These are phyloP conservation scores for Digitaria exilis DNA, from an alignment of 202 grass and related monocot species.

Conservation along the genomic window DNA sequence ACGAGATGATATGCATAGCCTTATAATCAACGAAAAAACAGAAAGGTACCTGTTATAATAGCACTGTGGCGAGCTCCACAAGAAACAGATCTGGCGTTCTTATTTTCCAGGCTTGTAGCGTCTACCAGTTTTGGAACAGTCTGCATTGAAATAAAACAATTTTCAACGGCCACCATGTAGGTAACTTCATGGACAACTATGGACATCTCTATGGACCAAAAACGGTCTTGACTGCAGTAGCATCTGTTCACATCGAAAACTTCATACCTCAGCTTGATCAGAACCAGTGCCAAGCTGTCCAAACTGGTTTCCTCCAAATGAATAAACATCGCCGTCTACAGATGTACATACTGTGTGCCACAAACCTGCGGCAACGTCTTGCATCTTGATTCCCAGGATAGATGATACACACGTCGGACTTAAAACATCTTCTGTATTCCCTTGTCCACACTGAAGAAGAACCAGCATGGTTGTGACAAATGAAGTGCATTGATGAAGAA, in stretches of 20 bases:
- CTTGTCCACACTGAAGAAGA: conserved; percentile 85
- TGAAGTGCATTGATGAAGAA: conserved; percentile 18
- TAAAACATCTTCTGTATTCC: conserved; percentile 88
- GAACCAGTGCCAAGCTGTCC: conserved; percentile 96
- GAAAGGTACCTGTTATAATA: conserved; percentile 82
- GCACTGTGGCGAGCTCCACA: conserved; percentile 97
- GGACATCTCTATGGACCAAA: background rate
- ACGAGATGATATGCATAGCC: background rate
- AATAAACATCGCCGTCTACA: conserved; percentile 88
- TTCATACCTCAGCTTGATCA: conserved; percentile 94
- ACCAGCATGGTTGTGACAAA: conserved; percentile 18
- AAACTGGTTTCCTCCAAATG: conserved; percentile 97
- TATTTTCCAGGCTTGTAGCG: conserved; percentile 84
- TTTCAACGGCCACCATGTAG: background rate
- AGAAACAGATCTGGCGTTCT: conserved; percentile 77
- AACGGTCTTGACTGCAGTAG: too few species aligned
- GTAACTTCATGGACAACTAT: conserved; percentile 5
- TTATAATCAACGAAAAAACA: background rate
- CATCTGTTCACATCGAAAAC: background rate
- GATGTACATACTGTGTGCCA: conserved; percentile 97
- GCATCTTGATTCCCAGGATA: conserved; percentile 87
- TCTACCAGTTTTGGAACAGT: conserved; percentile 90
- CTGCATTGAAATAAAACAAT: conserved; percentile 53
- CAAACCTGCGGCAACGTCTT: conserved; percentile 79
- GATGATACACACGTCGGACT: conserved; percentile 92